These are phyloP conservation scores for Ceratobasidium sp. DNA, from an alignment of 1,284 basidiomycete genomes.

Conservation along the genomic window DNA sequence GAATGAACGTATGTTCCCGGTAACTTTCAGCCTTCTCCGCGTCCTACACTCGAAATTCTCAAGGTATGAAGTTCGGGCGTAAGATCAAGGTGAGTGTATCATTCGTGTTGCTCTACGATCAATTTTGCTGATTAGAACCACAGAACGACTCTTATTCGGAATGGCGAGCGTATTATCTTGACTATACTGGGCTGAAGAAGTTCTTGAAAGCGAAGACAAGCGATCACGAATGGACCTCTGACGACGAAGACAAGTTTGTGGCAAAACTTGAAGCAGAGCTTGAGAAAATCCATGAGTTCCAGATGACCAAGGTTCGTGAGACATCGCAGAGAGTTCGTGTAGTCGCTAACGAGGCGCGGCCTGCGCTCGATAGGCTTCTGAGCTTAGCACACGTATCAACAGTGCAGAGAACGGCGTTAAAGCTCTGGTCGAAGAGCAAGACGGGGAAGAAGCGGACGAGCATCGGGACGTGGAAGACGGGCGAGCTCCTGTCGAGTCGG, in stretches of 20 bases:
- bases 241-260: conserved; percentile 86
- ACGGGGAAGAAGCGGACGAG: conserved; percentile 66
- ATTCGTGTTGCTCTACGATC: conserved; percentile 52
- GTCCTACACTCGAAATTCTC: background rate
- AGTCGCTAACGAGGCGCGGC: background rate
- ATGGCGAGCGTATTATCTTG: conserved; percentile 90
- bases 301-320: conserved; percentile 80
- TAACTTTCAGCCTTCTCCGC: background rate
- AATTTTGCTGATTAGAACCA: conserved; percentile 5
- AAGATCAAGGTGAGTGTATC: conserved; percentile 74
- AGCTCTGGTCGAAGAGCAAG: conserved; percentile 68
- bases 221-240: conserved; percentile 72
- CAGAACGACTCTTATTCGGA: conserved; percentile 87
- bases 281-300: conserved; percentile 96
- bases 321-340: background rate
- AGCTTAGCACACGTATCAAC: conserved; percentile 82
- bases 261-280: conserved; percentile 85
- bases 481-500: conserved; percentile 54
- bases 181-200: conserved; percentile 90
- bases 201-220: conserved; percentile 84
- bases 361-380: conserved; percentile 69
- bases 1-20: conserved; percentile 11
- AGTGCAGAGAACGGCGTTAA: conserved; percentile 84
- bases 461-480: conserved; percentile 63
- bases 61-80: conserved; percentile 84